A percentile compares a stretch with the other conserved stretches of the same genome.
Conservation (phyloP, 495 filamentous ascomycete genomes). For the Jackrogersella multiformis region DNA sequence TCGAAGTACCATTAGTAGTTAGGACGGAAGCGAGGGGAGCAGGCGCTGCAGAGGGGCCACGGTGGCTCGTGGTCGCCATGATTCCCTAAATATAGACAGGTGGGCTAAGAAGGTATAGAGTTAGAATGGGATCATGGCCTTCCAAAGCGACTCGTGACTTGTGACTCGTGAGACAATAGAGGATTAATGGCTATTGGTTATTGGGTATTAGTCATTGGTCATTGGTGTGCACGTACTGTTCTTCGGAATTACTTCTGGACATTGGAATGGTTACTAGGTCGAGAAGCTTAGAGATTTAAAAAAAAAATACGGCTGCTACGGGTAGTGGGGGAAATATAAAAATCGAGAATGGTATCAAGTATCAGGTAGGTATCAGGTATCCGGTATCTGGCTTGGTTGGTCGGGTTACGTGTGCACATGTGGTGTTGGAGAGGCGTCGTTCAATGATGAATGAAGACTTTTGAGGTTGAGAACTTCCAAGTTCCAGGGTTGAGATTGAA, state of each 20-base stretch:
- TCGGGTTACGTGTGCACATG: conserved; percentile 4
- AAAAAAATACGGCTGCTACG: not conserved
- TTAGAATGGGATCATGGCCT: too few species aligned
- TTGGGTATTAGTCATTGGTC: not conserved
- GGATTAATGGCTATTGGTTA: too few species aligned
- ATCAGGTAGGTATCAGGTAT: not conserved
- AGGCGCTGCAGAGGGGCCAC: conserved; percentile 44
- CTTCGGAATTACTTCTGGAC: conserved; percentile 18
- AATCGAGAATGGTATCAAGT: not conserved
- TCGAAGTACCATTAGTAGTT: conserved; percentile 36
- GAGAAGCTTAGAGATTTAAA: conserved; percentile 9
- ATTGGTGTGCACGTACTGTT: conserved; percentile 18
- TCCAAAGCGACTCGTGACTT: conserved; percentile 8
- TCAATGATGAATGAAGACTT: conserved; percentile 42
- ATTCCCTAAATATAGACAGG: conserved; percentile 28
- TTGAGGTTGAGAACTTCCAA: conserved; percentile 45
- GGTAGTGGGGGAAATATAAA: conserved; percentile 4
- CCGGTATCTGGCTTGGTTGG: conserved; percentile 5
- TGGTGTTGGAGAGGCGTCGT: conserved; percentile 20
- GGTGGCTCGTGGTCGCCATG: conserved; percentile 45
- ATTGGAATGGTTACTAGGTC: conserved; percentile 23
- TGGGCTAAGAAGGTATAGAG: conserved; percentile 19
- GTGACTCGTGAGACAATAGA: too few species aligned
- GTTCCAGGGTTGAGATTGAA: too few species aligned
- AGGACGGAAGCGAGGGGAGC: conserved; percentile 40